These are phyloP conservation scores for Kwoniella sp. DNA, from an alignment of 768 basidiomycete species.

Conservation along the genomic window DNA sequence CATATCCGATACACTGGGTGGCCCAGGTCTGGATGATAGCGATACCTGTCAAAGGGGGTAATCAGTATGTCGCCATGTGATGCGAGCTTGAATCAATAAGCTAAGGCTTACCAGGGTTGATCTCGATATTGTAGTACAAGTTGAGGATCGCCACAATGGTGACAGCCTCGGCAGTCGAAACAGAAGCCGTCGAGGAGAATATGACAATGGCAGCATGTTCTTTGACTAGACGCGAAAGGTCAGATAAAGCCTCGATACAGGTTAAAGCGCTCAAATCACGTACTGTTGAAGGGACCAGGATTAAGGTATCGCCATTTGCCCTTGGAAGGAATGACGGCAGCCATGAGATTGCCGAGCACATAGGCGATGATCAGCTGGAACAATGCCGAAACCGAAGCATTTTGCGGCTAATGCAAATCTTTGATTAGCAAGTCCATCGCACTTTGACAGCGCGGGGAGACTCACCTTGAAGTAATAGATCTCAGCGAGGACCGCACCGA, in stretches of 20 bases:
- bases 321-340: conserved; percentile 58
- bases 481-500: conserved; percentile 62
- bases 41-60: conserved; percentile 35
- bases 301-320: conserved; percentile 66
- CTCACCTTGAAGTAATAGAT: conserved; percentile 67
- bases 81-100: background rate
- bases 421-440: background rate
- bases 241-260: background rate
- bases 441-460: background rate
- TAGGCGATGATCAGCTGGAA: conserved; percentile 62
- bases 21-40: conserved; percentile 66
- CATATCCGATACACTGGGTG: conserved; percentile 62
- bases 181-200: conserved; percentile 65
- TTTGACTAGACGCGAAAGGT: conserved; percentile 57
- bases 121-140: conserved; percentile 62
- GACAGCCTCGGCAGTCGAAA: conserved; percentile 22
- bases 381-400: conserved; percentile 63
- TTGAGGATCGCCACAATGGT: conserved; percentile 61
- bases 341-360: conserved; percentile 60
- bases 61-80: background rate
- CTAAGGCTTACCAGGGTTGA: conserved; percentile 58
- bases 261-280: conserved; percentile 43
- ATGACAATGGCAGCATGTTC: conserved; percentile 67
- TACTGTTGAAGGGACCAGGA: conserved; percentile 67
- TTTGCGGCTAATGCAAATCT: conserved; percentile 56